A percentile compares a stretch with the other conserved stretches of the same genome.
phyloP scores from a whole-genome alignment of 2,329 filamentous ascomycete genomes.

The Tolypocladium tropicale region DNA sequence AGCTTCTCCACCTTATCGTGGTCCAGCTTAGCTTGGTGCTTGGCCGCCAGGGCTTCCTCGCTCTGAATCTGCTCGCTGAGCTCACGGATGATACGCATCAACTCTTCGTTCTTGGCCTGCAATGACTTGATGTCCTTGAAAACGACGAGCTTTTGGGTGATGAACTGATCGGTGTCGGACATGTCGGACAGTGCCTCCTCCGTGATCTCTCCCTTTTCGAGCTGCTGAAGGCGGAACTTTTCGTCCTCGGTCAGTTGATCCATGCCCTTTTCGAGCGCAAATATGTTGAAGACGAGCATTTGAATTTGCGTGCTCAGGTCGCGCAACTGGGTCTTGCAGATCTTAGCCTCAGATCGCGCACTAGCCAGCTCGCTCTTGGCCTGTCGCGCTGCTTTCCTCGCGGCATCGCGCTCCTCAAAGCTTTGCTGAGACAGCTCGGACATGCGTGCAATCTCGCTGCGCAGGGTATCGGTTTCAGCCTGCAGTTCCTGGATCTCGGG shows the following conservation, averaged over 20 bases:
- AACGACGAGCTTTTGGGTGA: slow-evolving; percentile 78
- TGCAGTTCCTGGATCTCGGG: slow-evolving; percentile 84
- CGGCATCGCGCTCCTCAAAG: slow-evolving; percentile 67
- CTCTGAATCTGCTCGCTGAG: slow-evolving; percentile 86
- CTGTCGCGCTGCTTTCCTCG: slow-evolving; percentile 69
- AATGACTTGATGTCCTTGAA: slow-evolving; percentile 81
- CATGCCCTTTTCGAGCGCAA: slow-evolving; percentile 70
- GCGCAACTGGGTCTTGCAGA: slow-evolving; percentile 76
- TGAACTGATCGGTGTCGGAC: slow-evolving; percentile 78
- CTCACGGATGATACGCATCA: slow-evolving; percentile 73
- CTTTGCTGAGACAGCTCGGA: slow-evolving; percentile 76
- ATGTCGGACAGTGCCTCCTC: slow-evolving; percentile 63
- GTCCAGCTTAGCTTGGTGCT: slow-evolving; percentile 51
- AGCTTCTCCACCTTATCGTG: slow-evolving; percentile 65
- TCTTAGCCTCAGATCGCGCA: slow-evolving; percentile 58
- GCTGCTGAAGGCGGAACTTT: slow-evolving; percentile 62
- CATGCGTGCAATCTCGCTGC: slow-evolving; percentile 73
- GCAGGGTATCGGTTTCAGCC: slow-evolving; percentile 68
- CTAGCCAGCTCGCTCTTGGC: slow-evolving; percentile 62
- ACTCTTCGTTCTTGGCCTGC: slow-evolving; percentile 77
- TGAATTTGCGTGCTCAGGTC: slow-evolving; percentile 87
- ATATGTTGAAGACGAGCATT: slow-evolving; percentile 77
- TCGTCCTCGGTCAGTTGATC: slow-evolving; percentile 64
- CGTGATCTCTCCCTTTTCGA: slow-evolving; percentile 65
- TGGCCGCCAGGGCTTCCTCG: slow-evolving; percentile 65